These are phyloP conservation scores for Eucalyptus camaldulensis DNA, from an alignment of 345 rosid species.

Conservation along the genomic window DNA sequence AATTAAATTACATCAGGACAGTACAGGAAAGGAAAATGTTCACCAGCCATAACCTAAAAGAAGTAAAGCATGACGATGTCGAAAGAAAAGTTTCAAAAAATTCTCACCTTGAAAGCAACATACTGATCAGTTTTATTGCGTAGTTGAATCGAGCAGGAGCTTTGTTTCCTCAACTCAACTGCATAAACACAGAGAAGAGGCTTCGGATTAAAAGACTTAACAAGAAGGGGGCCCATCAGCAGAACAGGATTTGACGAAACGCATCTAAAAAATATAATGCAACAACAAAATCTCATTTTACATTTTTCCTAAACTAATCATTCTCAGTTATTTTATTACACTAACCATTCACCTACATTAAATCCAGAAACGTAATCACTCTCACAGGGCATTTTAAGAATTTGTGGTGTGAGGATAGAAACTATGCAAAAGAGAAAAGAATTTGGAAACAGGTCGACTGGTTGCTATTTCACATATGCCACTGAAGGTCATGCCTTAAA, in stretches of 20 bases:
- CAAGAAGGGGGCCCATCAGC: neutral
- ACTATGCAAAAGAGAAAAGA: neutral
- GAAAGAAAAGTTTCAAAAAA: neutral
- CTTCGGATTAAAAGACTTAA: neutral
- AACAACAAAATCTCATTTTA: neutral
- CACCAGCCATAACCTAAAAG: neutral
- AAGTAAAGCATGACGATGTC: neutral
- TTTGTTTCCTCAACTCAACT: conserved; percentile 50
- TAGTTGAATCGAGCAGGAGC: conserved; percentile 32
- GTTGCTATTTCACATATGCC: neutral
- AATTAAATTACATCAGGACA: neutral
- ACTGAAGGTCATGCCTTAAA: neutral
- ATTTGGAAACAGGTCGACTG: neutral
- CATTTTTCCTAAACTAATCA: neutral
- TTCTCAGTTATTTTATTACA: neutral
- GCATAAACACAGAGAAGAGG: neutral
- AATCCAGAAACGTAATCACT: neutral
- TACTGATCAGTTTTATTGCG: conserved; percentile 30
- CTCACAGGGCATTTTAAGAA: neutral
- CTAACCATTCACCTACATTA: neutral
- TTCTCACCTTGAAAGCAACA: conserved; percentile 47
- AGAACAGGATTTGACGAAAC: neutral
- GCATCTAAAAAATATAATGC: neutral
- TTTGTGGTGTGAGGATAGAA: neutral
- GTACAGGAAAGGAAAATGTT: neutral